Base-by-base conservation (phyloP, 2,329 filamentous ascomycete genomes). In the Hypocrella siamensis region DNA sequence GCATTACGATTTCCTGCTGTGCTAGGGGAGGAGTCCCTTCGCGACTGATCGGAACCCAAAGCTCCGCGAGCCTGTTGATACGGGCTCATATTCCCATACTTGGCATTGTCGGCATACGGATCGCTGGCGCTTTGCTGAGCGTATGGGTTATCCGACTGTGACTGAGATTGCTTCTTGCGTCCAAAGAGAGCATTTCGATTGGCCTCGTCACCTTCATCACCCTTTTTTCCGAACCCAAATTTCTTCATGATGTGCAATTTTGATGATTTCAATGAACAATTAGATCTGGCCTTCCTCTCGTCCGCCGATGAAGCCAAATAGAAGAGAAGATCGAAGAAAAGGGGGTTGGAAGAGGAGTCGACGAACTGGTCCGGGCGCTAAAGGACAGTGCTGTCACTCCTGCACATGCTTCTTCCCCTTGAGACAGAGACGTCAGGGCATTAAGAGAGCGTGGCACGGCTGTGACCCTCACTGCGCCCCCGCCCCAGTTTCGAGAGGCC, bases 151-250 rank as follows among this genome's bases (percentile, higher is more conserved):
- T 63, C 60, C 30, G 56, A 51, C 26, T 53, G 45, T 18, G 58
- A 54, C 33, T 59, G 54, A 5, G 61, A 58, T 25, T 58, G 52
- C 46, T 66, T 70, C 56, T 69, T 70, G 40, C 60, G 56, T 40
- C 64, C 56, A 43, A 72, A 71, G 31, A 71, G 58, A 28, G 66
- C 63, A 40, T 56, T 54, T 34, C 64, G 61, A 41, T 52, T 63
- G 33, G 54, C 46, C 28, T 67, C 60, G 36, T 66, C 65, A 42
- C 49, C 53, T 32, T 66, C 65, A 32, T 63, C 58, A 30, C 49
- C 51, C 46, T 70, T 74, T 54, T 65, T 71, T 40, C 67, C 60
- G 40, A 73, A 65, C 30, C 66, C 65, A 42, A 75, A 72, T 43
- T 68, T 72, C 57, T 65, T 69, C 71, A 76, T 76, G 38, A 24